A percentile compares a stretch with the other conserved stretches of the same genome.
phyloP scores from a whole-genome alignment of 805 yeast genomes.

The Clavispora phyllophila region DNA sequence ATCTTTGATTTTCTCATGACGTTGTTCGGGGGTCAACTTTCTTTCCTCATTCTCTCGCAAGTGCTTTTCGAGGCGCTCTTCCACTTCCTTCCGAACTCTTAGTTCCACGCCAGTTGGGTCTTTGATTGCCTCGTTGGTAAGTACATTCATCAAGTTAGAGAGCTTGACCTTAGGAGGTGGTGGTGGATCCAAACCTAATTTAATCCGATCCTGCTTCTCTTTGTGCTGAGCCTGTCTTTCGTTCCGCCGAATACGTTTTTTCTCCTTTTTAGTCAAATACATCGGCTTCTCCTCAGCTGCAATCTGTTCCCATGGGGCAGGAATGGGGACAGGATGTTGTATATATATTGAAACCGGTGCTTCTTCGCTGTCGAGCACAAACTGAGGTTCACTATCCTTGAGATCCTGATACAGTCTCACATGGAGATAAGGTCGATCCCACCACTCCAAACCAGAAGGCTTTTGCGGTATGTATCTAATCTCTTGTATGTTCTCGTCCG shows the following conservation, averaged over 20 bases:
- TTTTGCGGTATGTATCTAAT: slow-evolving; percentile 39
- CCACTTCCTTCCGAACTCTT: slow-evolving; percentile 64
- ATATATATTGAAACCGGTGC: slow-evolving; percentile 63
- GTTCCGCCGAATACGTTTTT: slow-evolving; percentile 66
- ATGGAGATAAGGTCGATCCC: slow-evolving; percentile 65
- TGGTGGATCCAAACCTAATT: slow-evolving; percentile 77
- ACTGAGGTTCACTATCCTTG: slow-evolving; percentile 16
- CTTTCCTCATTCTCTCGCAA: slow-evolving; percentile 56
- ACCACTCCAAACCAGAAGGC: slow-evolving; percentile 81
- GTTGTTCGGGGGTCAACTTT: slow-evolving; percentile 54
- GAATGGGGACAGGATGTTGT: slow-evolving; percentile 74
- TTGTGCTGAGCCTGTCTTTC: slow-evolving; percentile 58
- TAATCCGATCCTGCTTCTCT: slow-evolving; percentile 71
- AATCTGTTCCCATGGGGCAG: slow-evolving; percentile 53
- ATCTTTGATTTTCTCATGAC: slow-evolving; percentile 42
- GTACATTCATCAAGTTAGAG: slow-evolving; percentile 78
- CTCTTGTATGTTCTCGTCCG: slow-evolving; percentile 55
- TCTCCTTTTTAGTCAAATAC: slow-evolving; percentile 70
- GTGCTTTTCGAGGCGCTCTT: slow-evolving; percentile 56
- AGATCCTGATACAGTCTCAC: slow-evolving; percentile 33
- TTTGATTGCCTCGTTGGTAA: slow-evolving; percentile 76
- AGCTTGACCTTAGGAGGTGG: slow-evolving; percentile 87
- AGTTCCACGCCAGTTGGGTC: slow-evolving; percentile 88
- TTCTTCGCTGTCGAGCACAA: slow-evolving; percentile 32
- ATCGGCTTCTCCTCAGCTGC: slow-evolving; percentile 40